phyloP scores from a whole-genome alignment of 257 asterid genomes.

The Solanum pinnatisectum region DNA sequence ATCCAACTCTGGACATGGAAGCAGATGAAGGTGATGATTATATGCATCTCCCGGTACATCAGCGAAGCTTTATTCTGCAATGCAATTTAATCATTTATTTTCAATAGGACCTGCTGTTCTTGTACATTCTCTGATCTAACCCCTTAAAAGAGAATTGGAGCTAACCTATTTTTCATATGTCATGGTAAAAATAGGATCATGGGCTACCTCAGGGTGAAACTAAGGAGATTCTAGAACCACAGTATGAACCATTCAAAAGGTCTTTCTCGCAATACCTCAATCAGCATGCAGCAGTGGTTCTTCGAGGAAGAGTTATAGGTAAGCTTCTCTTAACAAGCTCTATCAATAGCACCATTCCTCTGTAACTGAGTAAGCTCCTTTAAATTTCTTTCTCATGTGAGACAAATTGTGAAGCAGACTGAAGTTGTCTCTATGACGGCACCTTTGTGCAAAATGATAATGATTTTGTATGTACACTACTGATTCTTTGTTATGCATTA shows the following conservation, averaged over 20 bases:
- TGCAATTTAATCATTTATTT: neutral
- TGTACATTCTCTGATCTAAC: neutral
- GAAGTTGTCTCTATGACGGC: neutral
- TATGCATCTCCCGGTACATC: slow-evolving; percentile 73
- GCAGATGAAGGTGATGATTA: slow-evolving; percentile 96
- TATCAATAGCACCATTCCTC: neutral
- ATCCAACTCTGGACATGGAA: slow-evolving; percentile 91
- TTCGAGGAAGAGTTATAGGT: slow-evolving; percentile 95
- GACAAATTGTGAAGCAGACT: neutral
- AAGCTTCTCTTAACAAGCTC: neutral
- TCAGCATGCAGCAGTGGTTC: slow-evolving; percentile 96
- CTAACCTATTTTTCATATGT: neutral
- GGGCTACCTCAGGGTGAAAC: slow-evolving; percentile 57
- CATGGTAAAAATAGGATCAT: slow-evolving; percentile 55
- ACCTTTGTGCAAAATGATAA: neutral
- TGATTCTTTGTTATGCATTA: neutral
- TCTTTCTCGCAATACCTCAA: slow-evolving; percentile 82
- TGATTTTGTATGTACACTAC: neutral
- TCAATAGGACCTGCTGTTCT: neutral
- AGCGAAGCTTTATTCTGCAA: neutral
- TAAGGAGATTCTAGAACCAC: slow-evolving; percentile 65
- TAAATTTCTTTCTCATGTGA: neutral
- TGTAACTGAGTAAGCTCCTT: neutral
- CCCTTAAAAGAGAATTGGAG: neutral
- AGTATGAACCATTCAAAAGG: slow-evolving; percentile 73